Percentiles rank a stretch among this genome's conserved stretches.
Evolutionary conservation across 371 early-diverging fungal genomes (phyloP).

Genomic region (Mucor piriformis): DNA sequence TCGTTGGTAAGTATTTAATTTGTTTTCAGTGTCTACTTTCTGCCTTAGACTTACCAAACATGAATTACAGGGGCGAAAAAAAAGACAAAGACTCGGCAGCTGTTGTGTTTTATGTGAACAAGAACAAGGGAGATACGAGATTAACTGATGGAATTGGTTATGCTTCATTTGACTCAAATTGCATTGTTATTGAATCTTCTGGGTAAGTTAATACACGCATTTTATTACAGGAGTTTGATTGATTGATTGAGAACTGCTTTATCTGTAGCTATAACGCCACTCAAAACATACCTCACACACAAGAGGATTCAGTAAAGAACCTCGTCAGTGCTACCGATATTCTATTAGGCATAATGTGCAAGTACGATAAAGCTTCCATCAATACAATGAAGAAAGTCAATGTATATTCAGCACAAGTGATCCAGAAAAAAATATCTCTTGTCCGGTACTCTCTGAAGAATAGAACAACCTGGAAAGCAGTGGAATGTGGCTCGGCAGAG

Average conservation of each 20-base stretch:
- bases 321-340: neutral
- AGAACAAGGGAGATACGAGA: no score
- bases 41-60: no score
- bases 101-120: no score
- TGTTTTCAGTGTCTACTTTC: no score
- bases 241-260: constrained; percentile 1
- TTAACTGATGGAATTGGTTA: no score
- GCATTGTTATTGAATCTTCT: constrained; percentile 2
- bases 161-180: no score
- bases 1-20: no score
- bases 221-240: constrained; percentile 2
- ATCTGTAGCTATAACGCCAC: neutral
- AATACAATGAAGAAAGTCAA: neutral
- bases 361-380: neutral
- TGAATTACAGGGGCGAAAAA: no score
- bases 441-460: constrained; percentile 2
- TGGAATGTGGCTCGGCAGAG: constrained; percentile 10
- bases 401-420: neutral
- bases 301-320: constrained; percentile 5
- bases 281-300: neutral
- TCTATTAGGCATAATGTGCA: neutral
- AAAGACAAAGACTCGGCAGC: no score
- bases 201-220: constrained; percentile 5
- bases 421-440: constrained; percentile 1
- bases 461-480: neutral